Percentiles rank a stretch among this genome's conserved stretches.
Evolutionary conservation across 495 filamentous ascomycete species (phyloP).

Genomic region (Aspergillus nanangensis): DNA sequence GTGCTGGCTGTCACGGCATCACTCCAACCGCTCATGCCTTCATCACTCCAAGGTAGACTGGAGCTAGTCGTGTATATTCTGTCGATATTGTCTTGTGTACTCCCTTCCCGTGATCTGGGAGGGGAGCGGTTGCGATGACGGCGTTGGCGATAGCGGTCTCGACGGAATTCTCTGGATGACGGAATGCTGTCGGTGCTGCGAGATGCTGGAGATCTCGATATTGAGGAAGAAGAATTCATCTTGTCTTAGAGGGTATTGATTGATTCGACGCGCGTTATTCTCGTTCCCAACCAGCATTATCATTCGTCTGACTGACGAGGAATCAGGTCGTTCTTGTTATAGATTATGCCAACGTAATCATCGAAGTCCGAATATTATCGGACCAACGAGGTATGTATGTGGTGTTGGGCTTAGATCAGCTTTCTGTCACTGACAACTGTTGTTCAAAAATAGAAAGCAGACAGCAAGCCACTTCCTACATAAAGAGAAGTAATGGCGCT

Average conservation of each 20-base stretch:
- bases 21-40: conserved; percentile 5
- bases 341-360: no score
- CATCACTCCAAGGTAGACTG: neutral
- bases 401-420: neutral
- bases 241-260: neutral
- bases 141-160: neutral
- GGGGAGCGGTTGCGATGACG: neutral
- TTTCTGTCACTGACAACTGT: neutral
- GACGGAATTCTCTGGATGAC: neutral
- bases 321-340: no score
- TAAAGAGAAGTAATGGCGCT: neutral
- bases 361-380: no score
- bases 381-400: neutral
- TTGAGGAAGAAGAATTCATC: neutral
- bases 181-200: neutral
- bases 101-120: neutral
- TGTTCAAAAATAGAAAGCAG: neutral
- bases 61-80: neutral
- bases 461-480: neutral
- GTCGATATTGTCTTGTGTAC: neutral
- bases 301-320: no score
- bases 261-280: no score
- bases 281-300: no score
- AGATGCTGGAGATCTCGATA: neutral
- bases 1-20: conserved; percentile 12